Conservation (phyloP, 2,329 filamentous ascomycete genomes). For the Byssoonygena ceratinophila region DNA sequence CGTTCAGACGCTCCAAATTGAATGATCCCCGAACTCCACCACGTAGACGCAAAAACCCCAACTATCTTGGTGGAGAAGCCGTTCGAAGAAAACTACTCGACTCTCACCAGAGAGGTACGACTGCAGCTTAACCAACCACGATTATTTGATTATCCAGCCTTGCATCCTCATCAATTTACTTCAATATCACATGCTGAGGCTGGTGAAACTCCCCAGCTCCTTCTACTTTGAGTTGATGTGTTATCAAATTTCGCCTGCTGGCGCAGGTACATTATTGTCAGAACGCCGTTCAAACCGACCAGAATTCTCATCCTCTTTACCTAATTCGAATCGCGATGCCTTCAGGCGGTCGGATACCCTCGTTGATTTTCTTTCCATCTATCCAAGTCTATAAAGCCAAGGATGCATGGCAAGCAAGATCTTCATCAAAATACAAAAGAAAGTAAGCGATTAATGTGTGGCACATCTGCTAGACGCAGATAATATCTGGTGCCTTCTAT, state of each 20-base stretch:
- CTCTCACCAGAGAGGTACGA: conserved; percentile 32
- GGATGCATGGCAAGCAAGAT: neutral
- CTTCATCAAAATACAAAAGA: neutral
- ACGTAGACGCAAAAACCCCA: conserved; percentile 32
- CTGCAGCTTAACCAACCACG: conserved; percentile 20
- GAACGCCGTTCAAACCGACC: neutral
- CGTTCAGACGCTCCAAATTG: conserved; percentile 34
- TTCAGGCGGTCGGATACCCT: no score
- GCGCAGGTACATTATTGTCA: no score
- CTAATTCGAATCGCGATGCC: no score
- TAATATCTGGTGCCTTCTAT: neutral
- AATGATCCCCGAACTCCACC: conserved; percentile 33
- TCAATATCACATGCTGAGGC: no score
- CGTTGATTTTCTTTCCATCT: neutral
- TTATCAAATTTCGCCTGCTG: no score
- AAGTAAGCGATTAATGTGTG: neutral
- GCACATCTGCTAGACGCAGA: neutral
- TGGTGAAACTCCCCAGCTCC: no score
- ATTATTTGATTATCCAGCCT: no score
- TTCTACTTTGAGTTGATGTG: no score
- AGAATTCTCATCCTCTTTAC: neutral
- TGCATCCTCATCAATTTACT: no score
- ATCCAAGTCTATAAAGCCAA: neutral
- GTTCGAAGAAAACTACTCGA: conserved; percentile 37
- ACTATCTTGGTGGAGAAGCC: conserved; percentile 32